Evolutionary conservation across 139 green algal species (phyloP), one percentile per base, ranked within the genome.

Genomic region (Bryopsis sp.): DNA sequence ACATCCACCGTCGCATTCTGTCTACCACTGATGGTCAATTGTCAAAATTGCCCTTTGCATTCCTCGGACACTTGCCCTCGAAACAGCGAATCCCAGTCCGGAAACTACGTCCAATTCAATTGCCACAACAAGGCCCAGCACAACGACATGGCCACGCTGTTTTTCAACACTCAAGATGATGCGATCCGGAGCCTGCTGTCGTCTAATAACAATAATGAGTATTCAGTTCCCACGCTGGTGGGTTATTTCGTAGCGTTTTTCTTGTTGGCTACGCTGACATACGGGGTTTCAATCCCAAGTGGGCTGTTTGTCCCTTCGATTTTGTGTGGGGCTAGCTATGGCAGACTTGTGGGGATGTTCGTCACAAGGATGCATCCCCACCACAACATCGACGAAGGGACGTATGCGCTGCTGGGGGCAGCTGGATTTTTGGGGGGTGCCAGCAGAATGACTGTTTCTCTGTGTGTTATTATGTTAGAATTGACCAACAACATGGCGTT

Each of bases 151-250:
- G 88, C 86, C 1, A 91, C 88, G 0, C 72, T 94, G 29, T 92
- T 94, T 72, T 92, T 94, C 78, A 94, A 92, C 77, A 92, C 86
- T 5, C 87, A 88, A 76, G 76, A 95, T 65, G 83, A 92, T 64
- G 81, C 88, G n/a, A 94, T 95, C 68, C 79, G 84, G n/a, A 89
- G 86, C 68, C 78, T 95, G 37, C 59, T 67, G 7, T 43, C 32
- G 31, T 39, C 59, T 4, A 39, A 67, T 8, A 43, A 48, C 39
- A 47, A 67, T 26, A 67, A 47, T n/a, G 32, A 67, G 59, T 43
- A 67, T 29, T 47, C 24, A 8, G 54, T 59, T n/a, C 29, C 24
- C 26, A 58, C 5, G 3, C 15, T 59, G 64, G 5, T 46, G 37
- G 11, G 63, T 47, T 70, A 39, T 36, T 48, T 70, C 63, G 37